Base-by-base conservation (phyloP, 495 filamentous ascomycete genomes). In the Lophium mytilinum region DNA sequence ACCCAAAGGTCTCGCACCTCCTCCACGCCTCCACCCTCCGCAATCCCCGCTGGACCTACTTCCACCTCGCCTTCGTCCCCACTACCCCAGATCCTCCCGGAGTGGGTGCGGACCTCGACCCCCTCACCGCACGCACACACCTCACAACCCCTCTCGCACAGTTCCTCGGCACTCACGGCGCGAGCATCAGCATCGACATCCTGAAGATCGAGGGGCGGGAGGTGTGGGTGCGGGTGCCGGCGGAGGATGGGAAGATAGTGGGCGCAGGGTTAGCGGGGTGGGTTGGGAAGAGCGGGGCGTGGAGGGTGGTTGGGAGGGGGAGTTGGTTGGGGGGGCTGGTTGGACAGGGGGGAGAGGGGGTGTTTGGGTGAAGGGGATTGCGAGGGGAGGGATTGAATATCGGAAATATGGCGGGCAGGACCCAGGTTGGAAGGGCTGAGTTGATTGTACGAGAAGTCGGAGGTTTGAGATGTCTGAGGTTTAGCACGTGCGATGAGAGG, bases 181-280 rank as follows among this genome's bases (percentile, higher is more conserved):
- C 85, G 5, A 80, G 85, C 1, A 89, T 96, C 18, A 74, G 85
- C 0, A 71, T 96, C 57, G 92, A 96, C 63, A 84, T 96, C 35
- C 75, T 96, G 8, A 82, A 87, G 42, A 70, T 87, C 4, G 71
- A 78, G 8, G 76, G 68, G 1, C 58, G 37, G 37, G 73, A 80
- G 12, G 78, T 78, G 35, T 95, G 88, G 88, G 73, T 96, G 34
- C 80, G 92, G 15, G 72, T 95, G 0, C 87, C 91, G 0, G 67
- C 80, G 41, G 77, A 80, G 52, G 89, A 96, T 64, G 75, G 80
- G 7, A 71, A 66, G 0, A 84, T 78, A 5, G 82, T 92, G 12
- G 74, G 87, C 5, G 83, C 82, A 4, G 87, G 86, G 10, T 71
- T 87, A 60, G 81, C 81, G 49, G 85, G 84, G 34, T 82, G 80